phyloP scores from a whole-genome alignment of 345 rosid species.

The Eucalyptus curtisii region DNA sequence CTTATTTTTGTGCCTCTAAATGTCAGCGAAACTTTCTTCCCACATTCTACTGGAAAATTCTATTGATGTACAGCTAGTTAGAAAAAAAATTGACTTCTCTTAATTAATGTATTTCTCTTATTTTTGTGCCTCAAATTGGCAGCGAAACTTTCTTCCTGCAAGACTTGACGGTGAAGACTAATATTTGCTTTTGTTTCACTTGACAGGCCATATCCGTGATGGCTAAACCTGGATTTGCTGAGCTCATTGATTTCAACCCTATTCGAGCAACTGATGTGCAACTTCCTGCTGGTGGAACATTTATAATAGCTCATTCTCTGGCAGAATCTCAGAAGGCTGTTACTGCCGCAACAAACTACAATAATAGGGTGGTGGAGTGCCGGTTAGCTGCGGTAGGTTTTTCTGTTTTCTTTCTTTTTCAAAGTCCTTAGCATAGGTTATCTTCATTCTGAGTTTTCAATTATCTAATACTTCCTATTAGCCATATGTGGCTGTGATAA shows the following conservation, averaged over 20 bases:
- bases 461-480: not conserved
- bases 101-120: not conserved
- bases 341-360: slow-evolving; percentile 92
- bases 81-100: not conserved
- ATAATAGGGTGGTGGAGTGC: slow-evolving; percentile 96
- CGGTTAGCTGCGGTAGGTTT: slow-evolving; percentile 80
- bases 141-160: not conserved
- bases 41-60: not conserved
- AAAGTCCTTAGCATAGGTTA: not conserved
- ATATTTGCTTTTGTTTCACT: not conserved
- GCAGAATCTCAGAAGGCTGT: slow-evolving; percentile 97
- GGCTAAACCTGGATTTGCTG: slow-evolving; percentile 97
- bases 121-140: not conserved
- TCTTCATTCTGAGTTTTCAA: not conserved
- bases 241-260: slow-evolving; percentile 99
- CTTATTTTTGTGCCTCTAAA: not conserved
- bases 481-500: not conserved
- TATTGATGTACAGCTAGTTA: not conserved
- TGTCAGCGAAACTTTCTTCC: not conserved
- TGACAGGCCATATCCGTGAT: slow-evolving; percentile 91
- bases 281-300: slow-evolving; percentile 94
- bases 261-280: slow-evolving; percentile 90
- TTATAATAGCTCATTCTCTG: slow-evolving; percentile 88
- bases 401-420: not conserved
- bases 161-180: not conserved